Evolutionary conservation across 768 basidiomycete genomes (phyloP).

Genomic region (Lactifluus subvellereus): DNA sequence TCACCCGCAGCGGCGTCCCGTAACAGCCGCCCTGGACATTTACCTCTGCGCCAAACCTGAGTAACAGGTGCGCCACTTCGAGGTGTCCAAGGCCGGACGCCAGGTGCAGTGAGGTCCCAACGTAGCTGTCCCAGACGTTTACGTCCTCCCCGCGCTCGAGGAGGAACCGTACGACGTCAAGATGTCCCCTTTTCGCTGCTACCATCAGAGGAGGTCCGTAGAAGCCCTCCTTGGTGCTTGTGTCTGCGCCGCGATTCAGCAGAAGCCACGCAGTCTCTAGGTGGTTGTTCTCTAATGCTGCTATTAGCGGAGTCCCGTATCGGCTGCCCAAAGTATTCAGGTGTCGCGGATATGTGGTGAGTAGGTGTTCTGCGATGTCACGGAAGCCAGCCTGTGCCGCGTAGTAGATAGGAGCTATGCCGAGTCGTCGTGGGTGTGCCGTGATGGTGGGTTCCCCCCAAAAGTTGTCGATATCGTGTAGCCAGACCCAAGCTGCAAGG

Average conservation of each 20-base stretch:
- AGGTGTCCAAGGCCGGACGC: slow-evolving; percentile 5
- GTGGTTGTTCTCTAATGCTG: slow-evolving; percentile 8
- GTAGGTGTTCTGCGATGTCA: background rate
- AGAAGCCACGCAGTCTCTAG: slow-evolving; percentile 7
- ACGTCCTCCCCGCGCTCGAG: slow-evolving; percentile 7
- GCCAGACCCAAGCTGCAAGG: slow-evolving; percentile 14
- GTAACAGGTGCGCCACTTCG: background rate
- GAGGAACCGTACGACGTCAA: slow-evolving; percentile 4
- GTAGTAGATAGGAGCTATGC: slow-evolving; percentile 4
- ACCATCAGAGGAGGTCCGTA: slow-evolving; percentile 4
- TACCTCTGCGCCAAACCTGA: slow-evolving; percentile 2
- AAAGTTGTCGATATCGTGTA: slow-evolving; percentile 8
- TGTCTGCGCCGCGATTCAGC: background rate
- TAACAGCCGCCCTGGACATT: slow-evolving; percentile 11
- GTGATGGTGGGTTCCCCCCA: slow-evolving; percentile 3
- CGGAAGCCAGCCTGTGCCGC: slow-evolving; percentile 6
- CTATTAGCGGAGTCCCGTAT: slow-evolving; percentile 11
- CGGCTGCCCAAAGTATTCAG: slow-evolving; percentile 5
- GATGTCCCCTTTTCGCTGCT: slow-evolving; percentile 7
- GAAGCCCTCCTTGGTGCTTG: background rate
- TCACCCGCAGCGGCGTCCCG: background rate
- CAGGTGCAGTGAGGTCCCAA: slow-evolving; percentile 7
- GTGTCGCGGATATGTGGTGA: slow-evolving; percentile 2
- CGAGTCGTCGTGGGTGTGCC: background rate
- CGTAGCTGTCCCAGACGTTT: slow-evolving; percentile 7